Evolutionary conservation across 768 basidiomycete genomes (phyloP), one percentile per base, ranked within the genome.

Genomic region (Auricularia sp.): DNA sequence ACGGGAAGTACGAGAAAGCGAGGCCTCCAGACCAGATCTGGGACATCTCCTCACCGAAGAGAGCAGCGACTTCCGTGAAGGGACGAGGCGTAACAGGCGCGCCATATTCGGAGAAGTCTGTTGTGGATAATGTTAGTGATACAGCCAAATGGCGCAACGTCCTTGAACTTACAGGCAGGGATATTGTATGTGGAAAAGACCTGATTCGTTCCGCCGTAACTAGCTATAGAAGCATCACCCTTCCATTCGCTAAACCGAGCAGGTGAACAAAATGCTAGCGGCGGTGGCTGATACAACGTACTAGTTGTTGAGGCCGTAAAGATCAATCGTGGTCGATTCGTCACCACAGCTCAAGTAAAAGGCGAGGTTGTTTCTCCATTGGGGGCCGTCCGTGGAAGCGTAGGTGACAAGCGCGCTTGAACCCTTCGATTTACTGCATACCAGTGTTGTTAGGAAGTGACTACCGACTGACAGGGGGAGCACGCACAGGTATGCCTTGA

Each of bases 81-180:
- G 86, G 76, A 70, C 89, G 84, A 61, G 90, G 82, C 23, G 76
- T 78, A 29, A 79, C 71, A 87, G 84, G 73, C 89, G 56, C 91
- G 64, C 92, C 90, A 63, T 83, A 96, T 80, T 93, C 91, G 72
- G 90, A 89, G 77, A 96, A 91, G 79, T 96, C 95, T 8, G 92
- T 91, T 29, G 29, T 29, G 29, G 29, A 29, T 29, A 29, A 29
- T 29, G 29, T 29, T 29, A 29, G 29, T 3, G 29, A 29, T 29
- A 29, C 29, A 29, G 29, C 29, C 44, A 53, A 47, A 63, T 65
- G 21, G 51, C 61, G 61, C 78, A 29, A 29, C 29, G 2, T 29
- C 29, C 29, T 29, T 29, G 74, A 23, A 82, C 78, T 70, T 83
- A 59, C 56, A 59, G 34, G 34, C 56, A 10, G 56, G 56, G 23